Conservation (phyloP, 148 eudicot species). For the Suaeda aralocaspica region DNA sequence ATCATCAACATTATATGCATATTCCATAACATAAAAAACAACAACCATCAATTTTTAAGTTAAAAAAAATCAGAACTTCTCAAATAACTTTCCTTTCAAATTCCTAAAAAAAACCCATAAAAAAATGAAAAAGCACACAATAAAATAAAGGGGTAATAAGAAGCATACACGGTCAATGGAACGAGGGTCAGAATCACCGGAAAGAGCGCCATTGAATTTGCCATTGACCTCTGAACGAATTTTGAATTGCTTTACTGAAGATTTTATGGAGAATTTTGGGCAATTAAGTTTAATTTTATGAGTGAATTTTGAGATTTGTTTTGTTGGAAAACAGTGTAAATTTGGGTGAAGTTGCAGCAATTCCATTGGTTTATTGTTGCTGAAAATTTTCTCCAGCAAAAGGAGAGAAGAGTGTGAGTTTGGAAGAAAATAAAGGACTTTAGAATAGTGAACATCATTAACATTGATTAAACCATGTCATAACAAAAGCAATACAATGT, state of each 20-base stretch:
- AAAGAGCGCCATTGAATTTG: constrained; percentile 67
- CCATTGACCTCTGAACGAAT: constrained; percentile 55
- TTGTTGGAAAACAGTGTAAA: neutral
- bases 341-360: constrained; percentile 5
- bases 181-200: constrained; percentile 71
- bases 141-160: neutral
- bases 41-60: too few species aligned
- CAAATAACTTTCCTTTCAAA: neutral
- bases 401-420: neutral
- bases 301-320: constrained; percentile 2
- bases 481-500: too few species aligned
- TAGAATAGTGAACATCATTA: too few species aligned
- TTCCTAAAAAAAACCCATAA: neutral
- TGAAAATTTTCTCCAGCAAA: too few species aligned
- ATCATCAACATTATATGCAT: too few species aligned
- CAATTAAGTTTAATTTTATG: neutral
- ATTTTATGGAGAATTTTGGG: constrained; percentile 9
- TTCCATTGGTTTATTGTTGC: constrained; percentile 1
- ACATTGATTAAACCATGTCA: too few species aligned
- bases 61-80: neutral
- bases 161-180: constrained; percentile 62
- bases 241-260: constrained; percentile 23
- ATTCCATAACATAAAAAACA: too few species aligned
- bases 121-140: neutral
- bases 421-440: neutral